phyloP scores from a whole-genome alignment of 2,329 filamentous ascomycete genomes.

The Colletotrichum theobromicola region DNA sequence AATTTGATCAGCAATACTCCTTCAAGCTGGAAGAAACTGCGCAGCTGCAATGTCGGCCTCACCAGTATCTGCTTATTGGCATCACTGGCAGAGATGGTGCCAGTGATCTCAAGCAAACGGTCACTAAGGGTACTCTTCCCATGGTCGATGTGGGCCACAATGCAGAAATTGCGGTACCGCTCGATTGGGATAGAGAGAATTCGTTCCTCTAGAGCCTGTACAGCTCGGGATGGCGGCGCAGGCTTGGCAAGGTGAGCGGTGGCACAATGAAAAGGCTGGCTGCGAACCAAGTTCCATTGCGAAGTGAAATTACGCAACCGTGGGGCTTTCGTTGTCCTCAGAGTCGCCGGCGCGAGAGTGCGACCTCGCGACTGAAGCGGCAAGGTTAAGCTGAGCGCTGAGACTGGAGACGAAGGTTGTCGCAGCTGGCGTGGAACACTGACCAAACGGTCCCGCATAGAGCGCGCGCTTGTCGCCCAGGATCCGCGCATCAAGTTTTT shows the following conservation, averaged over 20 bases:
- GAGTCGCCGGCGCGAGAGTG: not conserved
- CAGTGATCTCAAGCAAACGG: conserved; percentile 89
- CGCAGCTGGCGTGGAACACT: conserved; percentile 3
- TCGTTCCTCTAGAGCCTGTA: conserved; percentile 53
- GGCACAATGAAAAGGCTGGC: not conserved
- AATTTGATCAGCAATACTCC: not conserved
- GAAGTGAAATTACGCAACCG: not conserved
- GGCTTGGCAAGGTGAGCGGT: conserved; percentile 1
- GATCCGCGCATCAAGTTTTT: conserved; percentile 16
- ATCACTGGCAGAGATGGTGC: conserved; percentile 82
- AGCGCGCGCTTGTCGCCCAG: conserved; percentile 11
- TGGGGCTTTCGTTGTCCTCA: not conserved
- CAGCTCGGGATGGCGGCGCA: conserved; percentile 28
- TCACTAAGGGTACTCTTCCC: conserved; percentile 97
- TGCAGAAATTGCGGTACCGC: conserved; percentile 93
- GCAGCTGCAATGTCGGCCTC: not conserved
- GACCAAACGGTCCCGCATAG: conserved; percentile 5
- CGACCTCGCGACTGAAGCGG: not conserved
- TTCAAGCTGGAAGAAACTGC: not conserved
- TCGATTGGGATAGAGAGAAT: conserved; percentile 80
- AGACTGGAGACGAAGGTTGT: not conserved
- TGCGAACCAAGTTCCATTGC: not conserved
- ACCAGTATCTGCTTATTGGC: conserved; percentile 89
- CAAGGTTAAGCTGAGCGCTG: not conserved
- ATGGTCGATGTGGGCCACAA: conserved; percentile 98